These are phyloP conservation scores for Phlebiopsis flavidoalba DNA, from an alignment of 768 basidiomycete genomes.

Conservation along the genomic window DNA sequence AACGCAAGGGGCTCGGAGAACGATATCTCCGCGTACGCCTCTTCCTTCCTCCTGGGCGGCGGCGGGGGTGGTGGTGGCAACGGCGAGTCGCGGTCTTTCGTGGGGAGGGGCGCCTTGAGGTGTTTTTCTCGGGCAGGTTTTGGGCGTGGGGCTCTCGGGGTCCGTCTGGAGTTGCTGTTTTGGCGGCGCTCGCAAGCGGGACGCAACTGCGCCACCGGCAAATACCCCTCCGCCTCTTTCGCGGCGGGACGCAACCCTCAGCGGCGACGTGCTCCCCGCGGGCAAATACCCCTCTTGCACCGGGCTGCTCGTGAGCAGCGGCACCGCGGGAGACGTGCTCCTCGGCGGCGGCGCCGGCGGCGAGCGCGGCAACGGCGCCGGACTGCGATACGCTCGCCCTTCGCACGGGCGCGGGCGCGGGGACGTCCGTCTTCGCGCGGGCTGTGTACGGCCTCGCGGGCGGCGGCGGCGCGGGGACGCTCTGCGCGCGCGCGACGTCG, in stretches of 20 bases:
- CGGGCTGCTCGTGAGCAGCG: too few species aligned
- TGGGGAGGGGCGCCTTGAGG: neutral
- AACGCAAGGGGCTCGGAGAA: conserved; percentile 10
- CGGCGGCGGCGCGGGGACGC: neutral
- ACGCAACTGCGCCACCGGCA: conserved; percentile 16
- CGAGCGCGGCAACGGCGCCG: neutral
- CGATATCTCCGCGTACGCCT: neutral
- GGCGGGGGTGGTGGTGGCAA: conserved; percentile 7
- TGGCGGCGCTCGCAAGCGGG: conserved; percentile 10
- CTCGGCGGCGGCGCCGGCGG: neutral
- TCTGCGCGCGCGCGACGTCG: conserved; percentile 1
- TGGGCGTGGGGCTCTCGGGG: too few species aligned
- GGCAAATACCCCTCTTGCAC: neutral
- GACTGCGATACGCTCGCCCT: too few species aligned
- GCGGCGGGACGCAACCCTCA: conserved; percentile 6
- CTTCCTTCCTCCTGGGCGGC: too few species aligned
- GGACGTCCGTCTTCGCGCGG: neutral
- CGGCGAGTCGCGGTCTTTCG: conserved; percentile 12
- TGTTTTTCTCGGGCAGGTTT: too few species aligned
- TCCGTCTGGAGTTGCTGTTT: too few species aligned
- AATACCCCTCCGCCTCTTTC: conserved; percentile 8
- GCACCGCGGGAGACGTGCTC: neutral
- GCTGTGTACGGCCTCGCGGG: neutral
- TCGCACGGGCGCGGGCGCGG: neutral
- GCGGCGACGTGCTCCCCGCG: neutral